phyloP scores from a whole-genome alignment of 192 early-diverging fungal species.

The Umbelopsis sp. region DNA sequence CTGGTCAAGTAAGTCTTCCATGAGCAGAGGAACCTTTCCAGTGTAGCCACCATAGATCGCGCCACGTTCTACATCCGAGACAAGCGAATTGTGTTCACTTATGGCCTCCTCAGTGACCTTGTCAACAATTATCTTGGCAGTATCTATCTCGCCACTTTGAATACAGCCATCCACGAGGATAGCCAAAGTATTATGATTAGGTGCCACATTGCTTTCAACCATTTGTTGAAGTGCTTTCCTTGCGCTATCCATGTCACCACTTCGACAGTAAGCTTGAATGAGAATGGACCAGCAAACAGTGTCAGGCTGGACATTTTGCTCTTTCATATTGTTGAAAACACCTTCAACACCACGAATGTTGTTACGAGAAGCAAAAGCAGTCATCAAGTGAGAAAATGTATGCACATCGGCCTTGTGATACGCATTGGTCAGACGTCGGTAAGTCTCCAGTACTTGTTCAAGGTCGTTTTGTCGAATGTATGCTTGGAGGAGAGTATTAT shows the following conservation, averaged over 20 bases:
- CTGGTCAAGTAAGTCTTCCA: conserved; percentile 27
- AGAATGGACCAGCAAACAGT: conserved; percentile 49
- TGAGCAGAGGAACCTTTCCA: background rate
- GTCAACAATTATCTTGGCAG: conserved; percentile 27
- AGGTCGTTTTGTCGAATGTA: conserved; percentile 56
- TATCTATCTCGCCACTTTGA: conserved; percentile 31
- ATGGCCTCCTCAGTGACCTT: background rate
- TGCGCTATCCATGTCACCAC: conserved; percentile 34
- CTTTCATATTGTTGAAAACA: conserved; percentile 46
- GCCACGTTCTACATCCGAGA: background rate
- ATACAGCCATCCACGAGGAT: conserved; percentile 46
- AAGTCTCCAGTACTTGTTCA: conserved; percentile 44
- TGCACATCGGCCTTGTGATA: conserved; percentile 42
- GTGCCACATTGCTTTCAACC: conserved; percentile 38
- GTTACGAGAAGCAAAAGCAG: conserved; percentile 40
- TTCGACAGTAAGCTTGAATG: conserved; percentile 48
- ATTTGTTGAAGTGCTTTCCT: conserved; percentile 45
- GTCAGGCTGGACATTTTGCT: conserved; percentile 37
- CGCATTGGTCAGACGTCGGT: conserved; percentile 43
- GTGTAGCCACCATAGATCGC: background rate
- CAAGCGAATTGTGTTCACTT: background rate
- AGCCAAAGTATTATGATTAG: conserved; percentile 46
- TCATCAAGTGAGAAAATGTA: conserved; percentile 48
- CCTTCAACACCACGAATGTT: conserved; percentile 39
- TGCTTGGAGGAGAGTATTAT: conserved; percentile 80